These are phyloP conservation scores for Globisporangium nodosum DNA, from an alignment of 352 stramenopile genomes.

Conservation along the genomic window DNA sequence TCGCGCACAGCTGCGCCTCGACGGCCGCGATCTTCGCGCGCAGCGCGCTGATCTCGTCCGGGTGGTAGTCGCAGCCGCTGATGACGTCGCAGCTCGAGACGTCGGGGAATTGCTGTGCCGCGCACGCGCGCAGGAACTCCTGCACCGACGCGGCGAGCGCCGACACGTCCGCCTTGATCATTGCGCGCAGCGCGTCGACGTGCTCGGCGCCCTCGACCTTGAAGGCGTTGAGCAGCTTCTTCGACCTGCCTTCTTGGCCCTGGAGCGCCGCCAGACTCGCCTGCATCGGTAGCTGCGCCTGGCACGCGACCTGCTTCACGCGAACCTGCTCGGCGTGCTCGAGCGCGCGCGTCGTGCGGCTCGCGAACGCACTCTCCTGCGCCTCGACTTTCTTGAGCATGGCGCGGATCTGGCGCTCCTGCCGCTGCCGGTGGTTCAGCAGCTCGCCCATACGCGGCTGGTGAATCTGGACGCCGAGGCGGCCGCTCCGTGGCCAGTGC, in stretches of 20 bases:
- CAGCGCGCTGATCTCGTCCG: slow-evolving; percentile 53
- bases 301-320: slow-evolving; percentile 44
- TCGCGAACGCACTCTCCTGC: slow-evolving; percentile 48
- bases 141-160: slow-evolving; percentile 31
- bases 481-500: slow-evolving; percentile 85
- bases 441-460: slow-evolving; percentile 84
- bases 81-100: slow-evolving; percentile 54
- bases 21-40: slow-evolving; percentile 30
- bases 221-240: slow-evolving; percentile 52
- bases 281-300: slow-evolving; percentile 65
- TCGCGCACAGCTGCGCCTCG: slow-evolving; percentile 29
- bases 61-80: slow-evolving; percentile 82
- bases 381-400: slow-evolving; percentile 44
- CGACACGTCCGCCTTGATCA: slow-evolving; percentile 25
- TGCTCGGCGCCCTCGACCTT: slow-evolving; percentile 26
- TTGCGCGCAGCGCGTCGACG: slow-evolving; percentile 16
- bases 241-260: slow-evolving; percentile 77
- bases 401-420: slow-evolving; percentile 56
- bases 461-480: slow-evolving; percentile 81
- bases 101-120: slow-evolving; percentile 54
- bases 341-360: slow-evolving; percentile 19
- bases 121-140: slow-evolving; percentile 50
- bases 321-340: slow-evolving; percentile 30
- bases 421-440: slow-evolving; percentile 65
- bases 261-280: slow-evolving; percentile 77